phyloP scores from a whole-genome alignment of 163 green algal species.

The Volvox carteri region DNA sequence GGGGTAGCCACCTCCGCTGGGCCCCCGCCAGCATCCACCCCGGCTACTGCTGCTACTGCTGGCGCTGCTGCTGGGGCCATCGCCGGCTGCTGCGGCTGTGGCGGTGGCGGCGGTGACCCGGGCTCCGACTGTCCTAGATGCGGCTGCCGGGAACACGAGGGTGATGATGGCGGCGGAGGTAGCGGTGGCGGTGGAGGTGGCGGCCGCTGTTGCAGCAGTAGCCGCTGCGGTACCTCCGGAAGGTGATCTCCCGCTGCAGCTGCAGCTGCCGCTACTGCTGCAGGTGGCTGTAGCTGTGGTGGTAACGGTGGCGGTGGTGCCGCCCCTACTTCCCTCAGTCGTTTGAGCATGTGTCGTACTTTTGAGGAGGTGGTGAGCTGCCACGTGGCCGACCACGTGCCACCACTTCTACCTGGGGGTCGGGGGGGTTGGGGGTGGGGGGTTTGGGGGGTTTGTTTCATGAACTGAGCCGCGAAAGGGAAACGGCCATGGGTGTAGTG shows the following conservation, averaged over 20 bases:
- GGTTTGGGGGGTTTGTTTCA: too few relatives aligned
- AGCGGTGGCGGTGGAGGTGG: too few relatives aligned
- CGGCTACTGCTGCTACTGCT: background rate
- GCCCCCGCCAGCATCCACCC: background rate
- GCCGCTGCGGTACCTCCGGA: background rate
- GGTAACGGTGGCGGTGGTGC: too few relatives aligned
- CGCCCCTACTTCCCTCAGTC: slow-evolving; percentile 76
- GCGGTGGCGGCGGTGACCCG: too few relatives aligned
- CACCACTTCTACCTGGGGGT: slow-evolving; percentile 74
- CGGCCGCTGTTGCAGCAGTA: background rate
- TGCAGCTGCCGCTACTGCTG: slow-evolving; percentile 17
- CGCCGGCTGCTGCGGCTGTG: background rate
- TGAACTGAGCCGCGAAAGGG: too few relatives aligned
- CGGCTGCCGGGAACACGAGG: too few relatives aligned
- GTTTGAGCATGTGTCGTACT: slow-evolving; percentile 79
- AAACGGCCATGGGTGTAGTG: too few relatives aligned
- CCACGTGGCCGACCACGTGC: slow-evolving; percentile 85
- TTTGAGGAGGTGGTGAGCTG: slow-evolving; percentile 81
- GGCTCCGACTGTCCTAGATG: too few relatives aligned
- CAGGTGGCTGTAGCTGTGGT: background rate
- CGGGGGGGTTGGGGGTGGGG: too few relatives aligned
- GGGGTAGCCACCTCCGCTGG: background rate
- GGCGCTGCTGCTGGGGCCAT: too few relatives aligned
- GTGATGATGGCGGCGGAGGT: too few relatives aligned
- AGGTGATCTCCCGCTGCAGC: background rate